phyloP scores from a whole-genome alignment of 2,329 filamentous ascomycete species.

The Chrysoporthe deuterocubensis region DNA sequence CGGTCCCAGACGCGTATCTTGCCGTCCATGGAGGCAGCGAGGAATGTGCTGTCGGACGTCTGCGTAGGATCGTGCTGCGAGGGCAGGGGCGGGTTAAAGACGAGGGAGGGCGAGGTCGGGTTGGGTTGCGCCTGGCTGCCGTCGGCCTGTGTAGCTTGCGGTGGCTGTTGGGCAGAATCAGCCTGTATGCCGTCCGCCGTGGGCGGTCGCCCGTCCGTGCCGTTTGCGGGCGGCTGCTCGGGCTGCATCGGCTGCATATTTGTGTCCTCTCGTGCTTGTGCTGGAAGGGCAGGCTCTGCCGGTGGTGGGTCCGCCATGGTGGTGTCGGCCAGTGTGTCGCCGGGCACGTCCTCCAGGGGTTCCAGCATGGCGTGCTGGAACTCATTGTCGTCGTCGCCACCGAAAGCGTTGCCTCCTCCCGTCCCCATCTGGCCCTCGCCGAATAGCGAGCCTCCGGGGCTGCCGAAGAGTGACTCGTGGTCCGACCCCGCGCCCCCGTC shows the following conservation, averaged over 20 bases:
- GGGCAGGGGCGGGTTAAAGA: slow-evolving; percentile 42
- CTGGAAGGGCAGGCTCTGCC: background rate
- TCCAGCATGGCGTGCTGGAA: slow-evolving; percentile 73
- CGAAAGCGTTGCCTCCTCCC: slow-evolving; percentile 63
- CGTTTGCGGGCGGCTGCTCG: slow-evolving; percentile 28
- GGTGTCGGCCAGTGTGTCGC: slow-evolving; percentile 44
- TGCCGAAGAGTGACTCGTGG: slow-evolving; percentile 82
- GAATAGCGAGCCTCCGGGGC: slow-evolving; percentile 82
- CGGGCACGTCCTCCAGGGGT: slow-evolving; percentile 42
- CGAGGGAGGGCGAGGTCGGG: slow-evolving; percentile 39
- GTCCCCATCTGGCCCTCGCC: slow-evolving; percentile 62
- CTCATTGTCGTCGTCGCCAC: slow-evolving; percentile 82
- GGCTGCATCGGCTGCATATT: slow-evolving; percentile 1
- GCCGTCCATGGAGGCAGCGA: slow-evolving; percentile 87
- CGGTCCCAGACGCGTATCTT: slow-evolving; percentile 92
- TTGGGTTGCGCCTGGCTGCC: slow-evolving; percentile 23
- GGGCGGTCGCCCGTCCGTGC: slow-evolving; percentile 21
- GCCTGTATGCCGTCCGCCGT: slow-evolving; percentile 16
- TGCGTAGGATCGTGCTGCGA: slow-evolving; percentile 57
- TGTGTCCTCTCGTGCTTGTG: background rate
- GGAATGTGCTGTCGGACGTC: slow-evolving; percentile 77
- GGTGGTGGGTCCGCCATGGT: slow-evolving; percentile 38
- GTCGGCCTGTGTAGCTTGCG: slow-evolving; percentile 18
- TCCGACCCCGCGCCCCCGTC: slow-evolving; percentile 70
- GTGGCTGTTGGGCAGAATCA: background rate